Percentiles rank a stretch among this genome's conserved stretches.
phyloP scores from a whole-genome alignment of 179 eudicot genomes.

The Spinacia oleracea region DNA sequence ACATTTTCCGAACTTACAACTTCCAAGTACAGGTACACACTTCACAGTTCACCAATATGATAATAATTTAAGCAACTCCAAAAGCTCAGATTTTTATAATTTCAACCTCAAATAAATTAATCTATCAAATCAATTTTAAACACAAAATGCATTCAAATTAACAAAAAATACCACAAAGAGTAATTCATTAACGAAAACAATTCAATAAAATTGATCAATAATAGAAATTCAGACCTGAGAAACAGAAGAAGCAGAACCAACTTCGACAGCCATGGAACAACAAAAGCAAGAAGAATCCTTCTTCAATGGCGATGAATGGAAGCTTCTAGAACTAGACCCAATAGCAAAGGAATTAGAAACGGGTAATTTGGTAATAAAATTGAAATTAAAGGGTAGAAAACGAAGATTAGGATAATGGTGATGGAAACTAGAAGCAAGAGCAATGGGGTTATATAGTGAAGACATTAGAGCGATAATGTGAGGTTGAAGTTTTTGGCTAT shows the following conservation, averaged over 20 bases:
- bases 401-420: background rate
- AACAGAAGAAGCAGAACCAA: constrained; percentile 14
- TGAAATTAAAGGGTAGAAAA: constrained; percentile 6
- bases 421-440: constrained; percentile 2
- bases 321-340: background rate
- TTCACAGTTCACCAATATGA: background rate
- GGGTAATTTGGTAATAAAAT: constrained; percentile 15
- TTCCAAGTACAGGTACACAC: background rate
- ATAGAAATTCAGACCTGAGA: constrained; percentile 17
- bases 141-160: background rate
- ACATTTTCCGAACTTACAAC: background rate
- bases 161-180: background rate
- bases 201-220: background rate
- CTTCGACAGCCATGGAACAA: constrained; percentile 28
- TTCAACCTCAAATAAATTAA: background rate
- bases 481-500: constrained; percentile 12
- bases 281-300: background rate
- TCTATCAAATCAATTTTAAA: background rate
- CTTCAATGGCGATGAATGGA: background rate
- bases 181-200: background rate
- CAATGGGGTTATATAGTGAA: constrained; percentile 28
- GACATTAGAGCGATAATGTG: constrained; percentile 20
- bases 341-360: constrained; percentile 16
- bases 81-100: background rate
- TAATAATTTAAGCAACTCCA: background rate